These are phyloP conservation scores for Tremellales sp. DNA, from an alignment of 1,284 basidiomycete species.

Conservation along the genomic window DNA sequence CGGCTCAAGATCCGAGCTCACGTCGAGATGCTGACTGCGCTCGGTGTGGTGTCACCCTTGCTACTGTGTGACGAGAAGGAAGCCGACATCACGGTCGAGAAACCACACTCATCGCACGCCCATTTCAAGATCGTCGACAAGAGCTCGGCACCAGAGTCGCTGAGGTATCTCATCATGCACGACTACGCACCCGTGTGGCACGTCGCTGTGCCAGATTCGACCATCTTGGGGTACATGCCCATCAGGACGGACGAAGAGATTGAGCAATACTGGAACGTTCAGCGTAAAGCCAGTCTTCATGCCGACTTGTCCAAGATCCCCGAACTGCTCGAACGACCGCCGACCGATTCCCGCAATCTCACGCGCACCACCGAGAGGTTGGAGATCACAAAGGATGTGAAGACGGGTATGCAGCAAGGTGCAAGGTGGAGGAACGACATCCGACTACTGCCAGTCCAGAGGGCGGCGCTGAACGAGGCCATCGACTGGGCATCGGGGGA, in stretches of 20 bases:
- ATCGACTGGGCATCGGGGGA: slow-evolving; percentile 17
- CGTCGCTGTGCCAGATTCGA: slow-evolving; percentile 15
- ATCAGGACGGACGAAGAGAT: slow-evolving; percentile 15
- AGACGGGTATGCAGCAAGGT: slow-evolving; percentile 17
- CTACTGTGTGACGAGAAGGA: background rate
- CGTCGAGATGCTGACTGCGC: slow-evolving; percentile 19
- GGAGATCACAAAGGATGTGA: slow-evolving; percentile 13
- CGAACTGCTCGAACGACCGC: background rate
- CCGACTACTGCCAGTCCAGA: slow-evolving; percentile 23
- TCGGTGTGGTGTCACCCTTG: slow-evolving; percentile 33
- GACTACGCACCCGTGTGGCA: slow-evolving; percentile 39
- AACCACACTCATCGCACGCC: background rate
- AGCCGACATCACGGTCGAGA: background rate
- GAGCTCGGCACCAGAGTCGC: slow-evolving; percentile 5
- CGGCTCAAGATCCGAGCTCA: slow-evolving; percentile 23
- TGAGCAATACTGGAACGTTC: slow-evolving; percentile 19
- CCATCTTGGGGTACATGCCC: slow-evolving; percentile 27
- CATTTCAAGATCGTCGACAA: slow-evolving; percentile 8
- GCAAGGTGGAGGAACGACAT: slow-evolving; percentile 25
- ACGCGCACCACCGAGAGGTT: slow-evolving; percentile 16
- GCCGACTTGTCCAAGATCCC: slow-evolving; percentile 6
- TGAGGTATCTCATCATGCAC: slow-evolving; percentile 33
- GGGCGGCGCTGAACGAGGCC: slow-evolving; percentile 20
- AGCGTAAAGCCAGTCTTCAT: slow-evolving; percentile 18
- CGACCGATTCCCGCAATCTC: slow-evolving; percentile 9